These are phyloP conservation scores for Tulasnella sp. DNA, from an alignment of 768 basidiomycete genomes.

Conservation along the genomic window DNA sequence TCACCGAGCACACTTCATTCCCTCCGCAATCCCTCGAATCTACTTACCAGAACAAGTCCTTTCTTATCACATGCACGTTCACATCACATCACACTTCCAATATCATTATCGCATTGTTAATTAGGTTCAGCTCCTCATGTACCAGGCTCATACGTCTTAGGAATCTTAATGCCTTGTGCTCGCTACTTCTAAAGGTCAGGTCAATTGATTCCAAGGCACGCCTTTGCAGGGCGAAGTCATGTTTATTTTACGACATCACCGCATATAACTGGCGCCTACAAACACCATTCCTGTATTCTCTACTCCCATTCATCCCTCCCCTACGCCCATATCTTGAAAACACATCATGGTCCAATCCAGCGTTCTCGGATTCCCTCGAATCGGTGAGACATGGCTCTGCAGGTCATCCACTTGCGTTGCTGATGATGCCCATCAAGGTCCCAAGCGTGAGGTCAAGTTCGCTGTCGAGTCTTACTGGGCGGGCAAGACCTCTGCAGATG, in stretches of 20 bases:
- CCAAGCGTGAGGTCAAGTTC: constrained; percentile 93
- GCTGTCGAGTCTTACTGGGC: constrained; percentile 98
- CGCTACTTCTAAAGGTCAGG: neutral
- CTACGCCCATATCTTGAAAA: constrained; percentile 31
- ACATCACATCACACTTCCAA: no score
- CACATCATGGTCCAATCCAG: constrained; percentile 59
- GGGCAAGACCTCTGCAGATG: constrained; percentile 76
- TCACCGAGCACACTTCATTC: neutral
- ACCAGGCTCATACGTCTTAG: no score
- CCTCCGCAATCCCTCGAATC: constrained; percentile 3
- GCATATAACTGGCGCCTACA: neutral
- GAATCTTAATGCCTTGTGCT: no score
- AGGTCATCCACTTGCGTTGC: no score
- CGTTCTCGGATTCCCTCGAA: constrained; percentile 88
- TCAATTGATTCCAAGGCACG: neutral
- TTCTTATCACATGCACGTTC: neutral
- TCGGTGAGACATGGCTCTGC: constrained; percentile 38
- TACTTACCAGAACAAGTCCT: neutral
- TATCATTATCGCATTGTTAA: no score
- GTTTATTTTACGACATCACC: neutral
- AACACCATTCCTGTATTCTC: neutral
- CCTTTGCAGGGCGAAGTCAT: no score
- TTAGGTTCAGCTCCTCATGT: no score
- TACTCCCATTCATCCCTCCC: constrained; percentile 25
- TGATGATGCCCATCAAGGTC: constrained; percentile 39